phyloP scores from a whole-genome alignment of 140 eudicot species.

The Flaveria floridana region DNA sequence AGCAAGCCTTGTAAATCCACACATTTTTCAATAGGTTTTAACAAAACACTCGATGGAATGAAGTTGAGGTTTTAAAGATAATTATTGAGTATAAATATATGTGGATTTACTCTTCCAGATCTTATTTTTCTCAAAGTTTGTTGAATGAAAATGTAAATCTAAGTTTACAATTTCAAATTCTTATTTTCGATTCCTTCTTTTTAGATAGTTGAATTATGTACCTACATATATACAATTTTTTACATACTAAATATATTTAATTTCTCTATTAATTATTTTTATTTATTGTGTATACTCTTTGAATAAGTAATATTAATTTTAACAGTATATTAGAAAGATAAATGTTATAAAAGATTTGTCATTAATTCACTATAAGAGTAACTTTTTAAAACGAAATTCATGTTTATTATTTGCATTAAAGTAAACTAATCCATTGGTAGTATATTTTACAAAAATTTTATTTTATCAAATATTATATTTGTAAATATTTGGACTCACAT shows the following conservation, averaged over 20 bases:
- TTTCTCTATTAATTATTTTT: background rate
- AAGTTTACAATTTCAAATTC: slow-evolving; percentile 10
- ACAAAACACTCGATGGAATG: background rate
- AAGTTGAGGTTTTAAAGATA: slow-evolving; percentile 2
- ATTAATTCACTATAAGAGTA: too few species aligned
- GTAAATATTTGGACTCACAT: too few species aligned
- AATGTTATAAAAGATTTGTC: background rate
- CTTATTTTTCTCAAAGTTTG: slow-evolving; percentile 21
- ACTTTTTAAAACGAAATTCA: too few species aligned
- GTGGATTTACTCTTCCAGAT: background rate
- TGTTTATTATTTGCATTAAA: too few species aligned
- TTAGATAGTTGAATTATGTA: background rate
- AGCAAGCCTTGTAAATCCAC: slow-evolving; percentile 4
- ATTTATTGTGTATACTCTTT: background rate
- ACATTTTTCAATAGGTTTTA: slow-evolving; percentile 5
- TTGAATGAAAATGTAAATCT: background rate
- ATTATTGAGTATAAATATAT: background rate
- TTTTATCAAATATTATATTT: too few species aligned
- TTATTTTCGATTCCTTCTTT: background rate
- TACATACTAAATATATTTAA: background rate
- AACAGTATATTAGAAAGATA: background rate
- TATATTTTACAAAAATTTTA: too few species aligned
- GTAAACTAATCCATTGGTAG: too few species aligned
- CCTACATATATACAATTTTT: background rate
- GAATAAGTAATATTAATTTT: background rate